Evolutionary conservation across 2,329 filamentous ascomycete genomes (phyloP), one percentile per base, ranked within the genome.

Genomic region (Cercospora sp.): DNA sequence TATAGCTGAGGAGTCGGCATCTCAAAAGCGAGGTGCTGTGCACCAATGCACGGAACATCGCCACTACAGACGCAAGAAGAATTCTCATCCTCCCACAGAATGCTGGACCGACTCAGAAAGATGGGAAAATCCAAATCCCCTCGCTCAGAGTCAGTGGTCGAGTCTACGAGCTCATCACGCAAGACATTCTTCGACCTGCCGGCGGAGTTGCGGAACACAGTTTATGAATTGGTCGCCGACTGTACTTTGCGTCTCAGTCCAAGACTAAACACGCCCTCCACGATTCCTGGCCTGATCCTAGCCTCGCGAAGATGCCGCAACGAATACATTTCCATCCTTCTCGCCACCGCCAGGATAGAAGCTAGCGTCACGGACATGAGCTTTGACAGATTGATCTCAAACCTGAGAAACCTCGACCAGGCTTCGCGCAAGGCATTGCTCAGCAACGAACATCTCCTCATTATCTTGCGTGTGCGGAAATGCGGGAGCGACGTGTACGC

Each of bases 281-380:
- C 10, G 5, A 6, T 13, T 30, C 69, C 70, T 26, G 66, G 69
- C 33, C 68, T 75, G 7, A 70, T 75, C 3, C 42, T 75, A 8
- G 60, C 68, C 10, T 73, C 73, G 16, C 61, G 39, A 26, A 69
- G 71, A 69, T 65, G 66, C 55, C 68, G 69, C 5, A 30, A 60
- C 6, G 74, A 77, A 59, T 75, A 68, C 65, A 67, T 69, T 2
- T 66, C 74, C 2, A 65, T 76, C 31, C 39, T 77, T 2, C 72
- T 74, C 60, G 70, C 73, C 18, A 70, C 67, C 20, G 66, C 70
- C 18, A 60, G 45, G 13, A 61, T 76, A 4, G 28, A 64, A 2
- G 65, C 65, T 3, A 60, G 67, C 16, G 63, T 75, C 57, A 45
- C 60, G 8, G 70, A 75, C 55, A 73, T 74, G 60, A 69, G 75